Evolutionary conservation across 192 early-diverging fungal genomes (phyloP).

Genomic region (Podila epicladia): DNA sequence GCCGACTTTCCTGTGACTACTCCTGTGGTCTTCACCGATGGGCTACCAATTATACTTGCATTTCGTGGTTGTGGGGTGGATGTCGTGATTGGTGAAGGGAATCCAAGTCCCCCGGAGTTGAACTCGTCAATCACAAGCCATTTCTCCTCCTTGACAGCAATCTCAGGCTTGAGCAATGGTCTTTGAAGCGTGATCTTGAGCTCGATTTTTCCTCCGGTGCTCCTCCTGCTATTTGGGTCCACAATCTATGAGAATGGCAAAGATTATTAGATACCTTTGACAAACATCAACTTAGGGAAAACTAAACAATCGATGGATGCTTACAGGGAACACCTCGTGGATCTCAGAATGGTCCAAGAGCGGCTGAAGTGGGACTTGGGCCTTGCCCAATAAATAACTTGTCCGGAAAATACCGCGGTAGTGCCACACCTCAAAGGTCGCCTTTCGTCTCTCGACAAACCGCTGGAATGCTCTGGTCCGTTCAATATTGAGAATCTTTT

Average conservation of each 20-base stretch:
- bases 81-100: slow-evolving; percentile 7
- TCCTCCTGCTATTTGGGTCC: slow-evolving; percentile 65
- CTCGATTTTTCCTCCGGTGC: slow-evolving; percentile 75
- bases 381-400: slow-evolving; percentile 69
- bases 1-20: slow-evolving; percentile 2
- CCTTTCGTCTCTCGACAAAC: slow-evolving; percentile 74
- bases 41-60: neutral
- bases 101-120: slow-evolving; percentile 42
- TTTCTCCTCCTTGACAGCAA: slow-evolving; percentile 65
- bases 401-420: slow-evolving; percentile 65
- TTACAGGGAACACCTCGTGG: slow-evolving; percentile 72
- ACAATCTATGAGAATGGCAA: slow-evolving; percentile 56
- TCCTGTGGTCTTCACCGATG: slow-evolving; percentile 4
- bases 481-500: slow-evolving; percentile 65
- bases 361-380: slow-evolving; percentile 59
- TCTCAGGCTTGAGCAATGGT: slow-evolving; percentile 67
- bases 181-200: slow-evolving; percentile 68
- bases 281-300: neutral
- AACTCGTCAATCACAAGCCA: slow-evolving; percentile 74
- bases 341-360: slow-evolving; percentile 73
- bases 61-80: neutral
- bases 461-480: slow-evolving; percentile 67
- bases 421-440: slow-evolving; percentile 75
- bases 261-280: neutral
- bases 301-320: neutral